Percentiles rank a stretch among this genome's conserved stretches.
Conservation (phyloP, 2,329 filamentous ascomycete species). For the Spiromastix sp. region DNA sequence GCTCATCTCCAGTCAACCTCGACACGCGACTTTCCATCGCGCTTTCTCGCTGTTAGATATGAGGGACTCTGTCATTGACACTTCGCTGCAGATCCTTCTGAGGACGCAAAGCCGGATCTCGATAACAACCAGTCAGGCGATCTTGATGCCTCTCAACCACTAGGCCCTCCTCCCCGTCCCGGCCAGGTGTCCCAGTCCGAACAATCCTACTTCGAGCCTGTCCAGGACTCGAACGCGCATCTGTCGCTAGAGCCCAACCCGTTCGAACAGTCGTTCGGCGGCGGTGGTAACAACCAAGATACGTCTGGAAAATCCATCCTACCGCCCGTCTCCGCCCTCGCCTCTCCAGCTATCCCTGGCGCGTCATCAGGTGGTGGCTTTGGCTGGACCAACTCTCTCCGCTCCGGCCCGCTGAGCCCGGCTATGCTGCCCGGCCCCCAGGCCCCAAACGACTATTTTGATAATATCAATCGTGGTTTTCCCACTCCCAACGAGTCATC, state of each 20-base stretch:
- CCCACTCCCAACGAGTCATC: slow-evolving; percentile 96
- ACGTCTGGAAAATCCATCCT: slow-evolving; percentile 75
- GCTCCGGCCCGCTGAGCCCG: slow-evolving; percentile 87
- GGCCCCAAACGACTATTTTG: slow-evolving; percentile 73
- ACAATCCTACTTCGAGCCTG: too few relatives aligned
- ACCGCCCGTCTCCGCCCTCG: slow-evolving; percentile 80
- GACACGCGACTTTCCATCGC: too few relatives aligned
- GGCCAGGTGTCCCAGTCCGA: too few relatives aligned
- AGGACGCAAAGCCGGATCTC: too few relatives aligned
- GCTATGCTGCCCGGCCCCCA: slow-evolving; percentile 87
- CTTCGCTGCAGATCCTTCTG: too few relatives aligned
- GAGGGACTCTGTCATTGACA: too few relatives aligned
- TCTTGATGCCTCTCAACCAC: too few relatives aligned
- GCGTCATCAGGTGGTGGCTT: slow-evolving; percentile 58
- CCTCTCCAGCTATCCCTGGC: slow-evolving; percentile 77
- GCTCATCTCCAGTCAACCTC: too few relatives aligned
- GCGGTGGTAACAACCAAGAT: slow-evolving; percentile 53
- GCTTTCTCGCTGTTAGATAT: too few relatives aligned
- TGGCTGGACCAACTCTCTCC: slow-evolving; percentile 77
- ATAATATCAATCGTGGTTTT: slow-evolving; percentile 72
- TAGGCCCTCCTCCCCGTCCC: too few relatives aligned
- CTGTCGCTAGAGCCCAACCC: slow-evolving; percentile 75
- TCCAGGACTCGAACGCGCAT: too few relatives aligned
- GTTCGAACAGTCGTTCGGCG: slow-evolving; percentile 88
- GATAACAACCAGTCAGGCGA: too few relatives aligned